phyloP scores from a whole-genome alignment of 495 filamentous ascomycete species.

The Lepidopterella palustris region DNA sequence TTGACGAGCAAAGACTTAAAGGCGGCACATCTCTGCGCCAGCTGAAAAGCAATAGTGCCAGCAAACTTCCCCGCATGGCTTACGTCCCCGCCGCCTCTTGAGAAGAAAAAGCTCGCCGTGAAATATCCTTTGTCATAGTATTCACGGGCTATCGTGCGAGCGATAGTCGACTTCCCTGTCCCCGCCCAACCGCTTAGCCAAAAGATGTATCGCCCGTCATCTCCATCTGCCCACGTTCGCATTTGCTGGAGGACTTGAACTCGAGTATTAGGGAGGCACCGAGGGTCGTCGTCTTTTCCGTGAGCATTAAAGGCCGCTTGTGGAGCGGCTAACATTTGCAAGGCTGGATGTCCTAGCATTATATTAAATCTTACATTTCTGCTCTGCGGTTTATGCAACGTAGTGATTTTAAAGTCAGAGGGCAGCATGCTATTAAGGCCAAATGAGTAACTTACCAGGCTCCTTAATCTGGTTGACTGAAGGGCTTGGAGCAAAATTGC shows the following conservation, averaged over 20 bases:
- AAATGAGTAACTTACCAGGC: not conserved
- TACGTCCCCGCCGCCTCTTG: constrained; percentile 12
- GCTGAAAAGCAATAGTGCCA: constrained; percentile 17
- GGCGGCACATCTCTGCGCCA: not conserved
- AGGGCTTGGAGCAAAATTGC: not conserved
- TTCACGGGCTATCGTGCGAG: not conserved
- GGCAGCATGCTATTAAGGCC: not conserved
- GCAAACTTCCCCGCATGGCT: constrained; percentile 16
- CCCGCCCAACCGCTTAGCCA: constrained; percentile 35
- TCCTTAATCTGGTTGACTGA: too few species aligned
- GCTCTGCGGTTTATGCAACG: not conserved
- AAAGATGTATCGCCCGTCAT: constrained; percentile 27
- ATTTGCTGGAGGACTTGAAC: constrained; percentile 27
- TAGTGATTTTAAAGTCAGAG: not conserved
- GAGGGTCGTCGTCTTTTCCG: constrained; percentile 8
- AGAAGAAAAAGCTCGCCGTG: constrained; percentile 29
- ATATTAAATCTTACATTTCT: not conserved
- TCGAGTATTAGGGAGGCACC: constrained; percentile 25
- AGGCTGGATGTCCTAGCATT: too few species aligned
- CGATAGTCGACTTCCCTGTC: not conserved
- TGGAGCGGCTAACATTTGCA: constrained; percentile 9
- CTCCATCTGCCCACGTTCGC: constrained; percentile 19
- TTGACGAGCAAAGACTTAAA: not conserved
- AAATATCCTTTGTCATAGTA: not conserved
- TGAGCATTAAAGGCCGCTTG: constrained; percentile 26